Evolutionary conservation across 352 stramenopile genomes (phyloP).

Genomic region (Globisporangium solare): DNA sequence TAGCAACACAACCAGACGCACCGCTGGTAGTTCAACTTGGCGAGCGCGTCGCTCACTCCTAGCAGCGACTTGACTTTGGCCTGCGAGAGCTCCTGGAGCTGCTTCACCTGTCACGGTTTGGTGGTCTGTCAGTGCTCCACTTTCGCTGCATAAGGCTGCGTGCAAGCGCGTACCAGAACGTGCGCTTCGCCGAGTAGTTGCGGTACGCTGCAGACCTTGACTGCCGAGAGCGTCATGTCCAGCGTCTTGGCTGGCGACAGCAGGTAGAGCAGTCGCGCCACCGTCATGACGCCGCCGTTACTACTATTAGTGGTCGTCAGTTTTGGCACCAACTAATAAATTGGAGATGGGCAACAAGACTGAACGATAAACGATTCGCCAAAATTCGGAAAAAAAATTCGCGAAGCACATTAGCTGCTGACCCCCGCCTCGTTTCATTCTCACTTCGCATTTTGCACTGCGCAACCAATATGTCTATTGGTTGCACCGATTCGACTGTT

Average conservation of each 20-base stretch:
- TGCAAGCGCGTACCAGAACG: conserved; percentile 25
- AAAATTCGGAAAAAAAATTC: too few species aligned
- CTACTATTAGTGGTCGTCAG: too few species aligned
- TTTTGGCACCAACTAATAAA: too few species aligned
- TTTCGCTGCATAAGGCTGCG: neutral
- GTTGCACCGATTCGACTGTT: too few species aligned
- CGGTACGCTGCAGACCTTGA: conserved; percentile 35
- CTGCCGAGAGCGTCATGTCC: conserved; percentile 40
- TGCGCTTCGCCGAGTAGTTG: conserved; percentile 56
- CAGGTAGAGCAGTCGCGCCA: conserved; percentile 62
- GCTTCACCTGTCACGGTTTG: conserved; percentile 21
- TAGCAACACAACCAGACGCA: conserved; percentile 13
- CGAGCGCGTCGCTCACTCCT: conserved; percentile 76
- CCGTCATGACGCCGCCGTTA: conserved; percentile 6
- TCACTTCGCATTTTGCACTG: too few species aligned
- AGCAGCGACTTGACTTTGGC: conserved; percentile 80
- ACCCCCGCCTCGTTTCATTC: too few species aligned
- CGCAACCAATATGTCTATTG: too few species aligned
- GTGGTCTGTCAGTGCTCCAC: neutral
- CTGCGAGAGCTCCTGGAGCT: conserved; percentile 58
- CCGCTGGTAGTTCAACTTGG: conserved; percentile 83
- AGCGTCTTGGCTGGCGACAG: conserved; percentile 90
- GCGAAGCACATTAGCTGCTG: too few species aligned
- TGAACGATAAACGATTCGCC: too few species aligned
- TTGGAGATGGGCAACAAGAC: too few species aligned